Evolutionary conservation across 345 rosid species (phyloP), one percentile per base, ranked within the genome.

Genomic region (Jatropha curcas): DNA sequence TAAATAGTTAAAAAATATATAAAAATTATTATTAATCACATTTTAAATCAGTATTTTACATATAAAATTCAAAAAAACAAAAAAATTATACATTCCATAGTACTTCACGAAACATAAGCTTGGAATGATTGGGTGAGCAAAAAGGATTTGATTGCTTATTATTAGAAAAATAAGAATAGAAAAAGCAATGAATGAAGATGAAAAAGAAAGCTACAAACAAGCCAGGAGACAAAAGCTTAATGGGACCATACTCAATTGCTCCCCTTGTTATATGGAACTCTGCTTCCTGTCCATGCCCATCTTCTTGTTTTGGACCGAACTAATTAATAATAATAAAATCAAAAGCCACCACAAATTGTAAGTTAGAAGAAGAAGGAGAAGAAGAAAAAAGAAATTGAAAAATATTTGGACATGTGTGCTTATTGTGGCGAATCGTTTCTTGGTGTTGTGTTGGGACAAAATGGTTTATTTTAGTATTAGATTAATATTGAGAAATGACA

Each of bases 181-280:
- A 37, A 8, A 37, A 37, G 41, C 4, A 37, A 37, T 37, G 4
- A 37, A 37, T 4, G 11, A 7, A 1, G 4, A 3, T 14, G 27
- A 43, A 7, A 46, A n/a, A 71, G 5, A 34, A 55, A 34, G 7
- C 10, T n/a, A 53, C 19, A 19, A 22, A 25, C 4, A n/a, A 7
- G 27, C 34, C 53, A 14, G 16, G 13, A 45, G 69, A 74, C 66
- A 60, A 60, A 43, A 75, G 61, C 33, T 27, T 51, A 66, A 52
- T 28, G 74, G 82, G 84, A 81, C 88, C 86, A 79, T 84, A 77
- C 76, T 60, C 46, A 58, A 68, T 78, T 82, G 84, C 81, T 75
- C 74, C 80, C 89, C 89, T 43, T 80, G 82, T 82, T 83, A 76
- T 81, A 78, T 71, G 90, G 88, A 79, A 60, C 52, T 70, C 52